phyloP scores from a whole-genome alignment of 2,329 filamentous ascomycete genomes.

The Hymenoscyphus linearis region DNA sequence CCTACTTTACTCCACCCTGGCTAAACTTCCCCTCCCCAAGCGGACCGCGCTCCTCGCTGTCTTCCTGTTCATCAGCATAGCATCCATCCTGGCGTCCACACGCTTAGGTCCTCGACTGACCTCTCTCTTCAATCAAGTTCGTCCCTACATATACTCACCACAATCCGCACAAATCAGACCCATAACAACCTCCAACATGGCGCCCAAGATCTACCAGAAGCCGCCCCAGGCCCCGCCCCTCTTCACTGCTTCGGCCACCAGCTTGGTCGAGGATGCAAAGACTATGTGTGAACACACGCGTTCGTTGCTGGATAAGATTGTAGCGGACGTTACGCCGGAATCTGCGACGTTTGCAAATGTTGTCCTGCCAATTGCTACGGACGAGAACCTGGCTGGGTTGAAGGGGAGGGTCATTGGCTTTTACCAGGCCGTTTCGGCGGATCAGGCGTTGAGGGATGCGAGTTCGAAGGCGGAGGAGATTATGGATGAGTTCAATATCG shows the following conservation, averaged over 20 bases:
- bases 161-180: conserved; percentile 11
- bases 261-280: conserved; percentile 63
- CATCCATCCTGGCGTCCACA: conserved; percentile 62
- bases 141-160: conserved; percentile 25
- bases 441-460: conserved; percentile 65
- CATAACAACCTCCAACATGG: conserved; percentile 54
- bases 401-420: conserved; percentile 66
- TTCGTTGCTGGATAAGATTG: conserved; percentile 59
- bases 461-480: conserved; percentile 72
- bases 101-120: conserved; percentile 45
- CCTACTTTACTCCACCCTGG: conserved; percentile 28
- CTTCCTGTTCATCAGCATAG: conserved; percentile 49
- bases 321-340: conserved; percentile 47
- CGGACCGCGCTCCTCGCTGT: conserved; percentile 45
- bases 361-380: conserved; percentile 62
- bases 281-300: conserved; percentile 59
- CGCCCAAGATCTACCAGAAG: conserved; percentile 60
- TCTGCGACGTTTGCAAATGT: conserved; percentile 48
- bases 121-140: conserved; percentile 52
- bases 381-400: conserved; percentile 61
- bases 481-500: conserved; percentile 72
- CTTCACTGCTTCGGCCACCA: conserved; percentile 69
- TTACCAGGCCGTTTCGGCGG: conserved; percentile 71
- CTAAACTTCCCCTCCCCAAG: conserved; percentile 23
- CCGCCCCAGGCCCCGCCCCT: conserved; percentile 73